phyloP scores from a whole-genome alignment of 257 asterid species.

The Asclepias syriaca region DNA sequence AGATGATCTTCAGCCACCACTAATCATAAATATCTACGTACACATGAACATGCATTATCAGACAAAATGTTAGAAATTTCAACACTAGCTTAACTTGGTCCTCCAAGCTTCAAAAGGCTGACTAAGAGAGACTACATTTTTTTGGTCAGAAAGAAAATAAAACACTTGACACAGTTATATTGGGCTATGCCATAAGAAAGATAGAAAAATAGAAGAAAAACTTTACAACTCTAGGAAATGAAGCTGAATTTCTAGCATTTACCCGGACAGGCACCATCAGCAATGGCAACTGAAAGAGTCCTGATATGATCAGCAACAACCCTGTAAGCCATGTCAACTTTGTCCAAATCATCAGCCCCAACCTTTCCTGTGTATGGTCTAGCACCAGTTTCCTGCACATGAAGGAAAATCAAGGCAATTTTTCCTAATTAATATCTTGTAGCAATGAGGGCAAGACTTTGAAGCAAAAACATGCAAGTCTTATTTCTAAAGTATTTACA shows the following conservation, averaged over 20 bases:
- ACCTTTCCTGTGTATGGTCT: constrained; percentile 75
- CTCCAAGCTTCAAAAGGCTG: not conserved
- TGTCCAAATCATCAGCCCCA: constrained; percentile 84
- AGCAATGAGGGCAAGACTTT: not conserved
- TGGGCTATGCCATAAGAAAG: not conserved
- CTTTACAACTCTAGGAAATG: not conserved
- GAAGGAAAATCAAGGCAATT: not conserved
- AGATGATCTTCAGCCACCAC: not conserved
- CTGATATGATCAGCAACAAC: constrained; percentile 98
- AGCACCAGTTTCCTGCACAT: constrained; percentile 70
- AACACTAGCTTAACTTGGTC: not conserved
- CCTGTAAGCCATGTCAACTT: constrained; percentile 93
- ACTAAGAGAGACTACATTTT: not conserved
- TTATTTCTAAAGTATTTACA: not conserved
- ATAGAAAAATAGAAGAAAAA: not conserved
- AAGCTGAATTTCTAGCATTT: constrained; percentile 10
- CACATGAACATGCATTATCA: not conserved
- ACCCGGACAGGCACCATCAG: constrained; percentile 99
- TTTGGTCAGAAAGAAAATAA: no score
- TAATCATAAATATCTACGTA: not conserved
- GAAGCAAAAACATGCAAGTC: not conserved
- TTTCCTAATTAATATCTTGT: not conserved
- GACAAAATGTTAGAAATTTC: not conserved
- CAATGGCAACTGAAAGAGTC: constrained; percentile 95
- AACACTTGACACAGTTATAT: not conserved